These are phyloP conservation scores for Priceomyces carsonii DNA, from an alignment of 805 yeast genomes.

Conservation along the genomic window DNA sequence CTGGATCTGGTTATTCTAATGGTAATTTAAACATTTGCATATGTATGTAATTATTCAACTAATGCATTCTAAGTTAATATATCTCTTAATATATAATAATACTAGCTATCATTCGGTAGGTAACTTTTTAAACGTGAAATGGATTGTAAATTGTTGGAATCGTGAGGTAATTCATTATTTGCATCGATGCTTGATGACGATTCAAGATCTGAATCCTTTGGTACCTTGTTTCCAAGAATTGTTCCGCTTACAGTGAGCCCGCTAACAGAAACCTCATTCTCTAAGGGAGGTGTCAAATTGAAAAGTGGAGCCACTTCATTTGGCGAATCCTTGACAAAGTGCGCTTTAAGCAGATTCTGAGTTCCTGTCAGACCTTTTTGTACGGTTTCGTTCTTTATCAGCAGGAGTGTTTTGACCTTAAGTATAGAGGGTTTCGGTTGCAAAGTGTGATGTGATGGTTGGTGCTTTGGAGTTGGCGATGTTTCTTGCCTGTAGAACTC, in stretches of 20 bases:
- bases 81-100: no score
- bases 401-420: constrained; percentile 19
- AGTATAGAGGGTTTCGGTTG: constrained; percentile 45
- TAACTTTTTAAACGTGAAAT: background rate
- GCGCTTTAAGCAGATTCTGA: background rate
- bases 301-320: no score
- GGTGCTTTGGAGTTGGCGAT: constrained; percentile 41
- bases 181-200: no score
- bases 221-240: background rate
- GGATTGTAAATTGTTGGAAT: no score
- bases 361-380: background rate
- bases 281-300: no score
- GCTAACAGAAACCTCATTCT: background rate
- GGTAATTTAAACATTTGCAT: no score
- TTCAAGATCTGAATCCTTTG: no score
- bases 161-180: no score
- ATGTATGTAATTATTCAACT: no score
- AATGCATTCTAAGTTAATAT: no score
- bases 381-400: background rate
- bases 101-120: no score
- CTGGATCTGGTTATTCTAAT: constrained; percentile 40
- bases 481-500: constrained; percentile 8
- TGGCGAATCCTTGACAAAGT: no score
- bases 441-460: constrained; percentile 42
- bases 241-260: background rate